These are phyloP conservation scores for Sclerotinia sclerotiorum DNA, from an alignment of 2,329 filamentous ascomycete species.

Conservation along the genomic window DNA sequence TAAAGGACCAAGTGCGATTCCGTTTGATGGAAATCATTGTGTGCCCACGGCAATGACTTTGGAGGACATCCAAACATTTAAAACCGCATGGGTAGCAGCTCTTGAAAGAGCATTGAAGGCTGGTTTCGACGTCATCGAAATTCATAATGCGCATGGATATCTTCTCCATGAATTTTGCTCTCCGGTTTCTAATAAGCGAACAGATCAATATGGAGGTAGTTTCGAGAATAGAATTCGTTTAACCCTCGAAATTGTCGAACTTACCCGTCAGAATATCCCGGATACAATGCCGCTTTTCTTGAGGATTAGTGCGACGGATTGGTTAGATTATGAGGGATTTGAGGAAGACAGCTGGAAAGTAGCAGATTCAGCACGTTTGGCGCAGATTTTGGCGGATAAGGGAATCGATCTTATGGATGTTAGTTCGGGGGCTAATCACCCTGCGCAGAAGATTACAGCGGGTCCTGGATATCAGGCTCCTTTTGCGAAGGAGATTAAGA, in stretches of 20 bases:
- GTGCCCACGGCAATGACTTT: conserved; percentile 66
- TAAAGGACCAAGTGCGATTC: conserved; percentile 51
- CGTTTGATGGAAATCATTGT: conserved; percentile 62
- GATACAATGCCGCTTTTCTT: conserved; percentile 69
- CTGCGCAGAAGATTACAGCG: conserved; percentile 54
- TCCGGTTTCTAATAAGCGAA: conserved; percentile 68
- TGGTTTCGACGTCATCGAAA: conserved; percentile 72
- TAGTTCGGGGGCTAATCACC: conserved; percentile 65
- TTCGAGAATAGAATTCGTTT: conserved; percentile 72
- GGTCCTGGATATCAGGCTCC: conserved; percentile 69
- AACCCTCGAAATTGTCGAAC: conserved; percentile 64
- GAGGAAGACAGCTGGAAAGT: conserved; percentile 64
- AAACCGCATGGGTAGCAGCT: conserved; percentile 60
- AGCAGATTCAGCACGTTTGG: conserved; percentile 63
- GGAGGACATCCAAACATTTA: conserved; percentile 65
- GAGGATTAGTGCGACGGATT: conserved; percentile 73
- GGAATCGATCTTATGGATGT: conserved; percentile 78
- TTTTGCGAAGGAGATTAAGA: conserved; percentile 70
- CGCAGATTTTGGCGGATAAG: conserved; percentile 59
- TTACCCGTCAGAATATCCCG: conserved; percentile 62
- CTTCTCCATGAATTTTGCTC: conserved; percentile 69
- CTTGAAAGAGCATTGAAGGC: conserved; percentile 62
- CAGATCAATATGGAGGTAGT: conserved; percentile 64
- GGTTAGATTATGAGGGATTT: conserved; percentile 62
- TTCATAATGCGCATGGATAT: conserved; percentile 80